phyloP scores from a whole-genome alignment of 2,329 filamentous ascomycete genomes.

The Nigrospora oryzae region DNA sequence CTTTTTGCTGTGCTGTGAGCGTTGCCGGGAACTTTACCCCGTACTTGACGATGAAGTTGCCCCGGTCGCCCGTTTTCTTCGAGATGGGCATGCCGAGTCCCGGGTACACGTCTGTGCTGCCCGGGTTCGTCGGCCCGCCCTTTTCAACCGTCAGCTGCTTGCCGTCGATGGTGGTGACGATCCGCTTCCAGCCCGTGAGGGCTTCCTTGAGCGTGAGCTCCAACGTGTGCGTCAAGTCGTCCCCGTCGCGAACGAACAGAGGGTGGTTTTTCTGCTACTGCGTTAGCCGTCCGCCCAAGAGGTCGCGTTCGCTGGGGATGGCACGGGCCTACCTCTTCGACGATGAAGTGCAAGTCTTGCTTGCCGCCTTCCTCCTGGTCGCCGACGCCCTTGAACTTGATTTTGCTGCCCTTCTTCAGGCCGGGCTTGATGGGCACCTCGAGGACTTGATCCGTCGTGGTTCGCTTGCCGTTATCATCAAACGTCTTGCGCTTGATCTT shows the following conservation, averaged over 20 bases:
- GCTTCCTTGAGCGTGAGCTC: constrained; percentile 88
- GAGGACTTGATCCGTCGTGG: constrained; percentile 78
- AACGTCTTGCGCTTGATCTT: constrained; percentile 97
- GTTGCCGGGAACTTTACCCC: constrained; percentile 86
- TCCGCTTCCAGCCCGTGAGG: constrained; percentile 85
- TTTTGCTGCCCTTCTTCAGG: constrained; percentile 93
- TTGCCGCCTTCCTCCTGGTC: constrained; percentile 95
- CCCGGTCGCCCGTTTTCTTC: constrained; percentile 77
- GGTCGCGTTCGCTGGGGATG: neutral
- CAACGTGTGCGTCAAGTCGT: constrained; percentile 73
- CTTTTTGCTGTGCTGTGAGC: constrained; percentile 71
- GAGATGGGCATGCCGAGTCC: constrained; percentile 88
- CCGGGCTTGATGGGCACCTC: constrained; percentile 95
- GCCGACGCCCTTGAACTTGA: constrained; percentile 96
- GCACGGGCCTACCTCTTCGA: constrained; percentile 68
- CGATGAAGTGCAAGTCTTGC: constrained; percentile 90
- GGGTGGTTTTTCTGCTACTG: constrained; percentile 69
- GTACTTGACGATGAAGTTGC: constrained; percentile 82
- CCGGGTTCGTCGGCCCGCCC: constrained; percentile 76
- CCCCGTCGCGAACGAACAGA: constrained; percentile 76
- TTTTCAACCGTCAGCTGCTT: constrained; percentile 76
- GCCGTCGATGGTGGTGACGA: constrained; percentile 88
- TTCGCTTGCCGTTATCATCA: constrained; percentile 77
- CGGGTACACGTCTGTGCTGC: constrained; percentile 73
- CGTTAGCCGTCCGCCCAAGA: constrained; percentile 26